Percentiles rank a stretch among this genome's conserved stretches.
Evolutionary conservation across 2,329 filamentous ascomycete genomes (phyloP).

Genomic region (Cadophora luteo-olivacea): DNA sequence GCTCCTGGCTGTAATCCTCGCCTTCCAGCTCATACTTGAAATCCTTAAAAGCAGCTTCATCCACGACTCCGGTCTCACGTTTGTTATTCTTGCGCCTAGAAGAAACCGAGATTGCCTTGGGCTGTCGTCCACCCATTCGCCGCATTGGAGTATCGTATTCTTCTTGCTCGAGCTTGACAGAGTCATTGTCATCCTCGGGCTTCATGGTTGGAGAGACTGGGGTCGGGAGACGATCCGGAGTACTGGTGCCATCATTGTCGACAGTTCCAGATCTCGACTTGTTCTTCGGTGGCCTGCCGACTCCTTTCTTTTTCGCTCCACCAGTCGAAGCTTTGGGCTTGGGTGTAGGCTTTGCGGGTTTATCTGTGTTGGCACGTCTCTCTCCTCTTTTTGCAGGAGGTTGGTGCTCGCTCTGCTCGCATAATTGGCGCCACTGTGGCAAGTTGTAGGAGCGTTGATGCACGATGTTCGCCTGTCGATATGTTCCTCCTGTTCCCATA

Average conservation of each 20-base stretch:
- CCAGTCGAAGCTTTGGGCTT: conserved; percentile 40
- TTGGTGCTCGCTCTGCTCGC: conserved; percentile 94
- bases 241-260: conserved; percentile 49
- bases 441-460: conserved; percentile 96
- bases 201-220: conserved; percentile 56
- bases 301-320: conserved; percentile 32
- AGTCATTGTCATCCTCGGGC: conserved; percentile 46
- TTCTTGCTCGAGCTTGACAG: conserved; percentile 44
- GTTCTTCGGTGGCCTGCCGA: conserved; percentile 36
- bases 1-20: conserved; percentile 87
- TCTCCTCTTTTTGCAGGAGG: conserved; percentile 90
- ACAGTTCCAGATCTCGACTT: conserved; percentile 35
- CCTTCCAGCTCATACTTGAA: conserved; percentile 90
- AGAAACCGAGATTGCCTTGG: conserved; percentile 72
- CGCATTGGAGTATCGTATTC: conserved; percentile 54
- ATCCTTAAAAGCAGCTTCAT: conserved; percentile 87
- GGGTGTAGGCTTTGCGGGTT: conserved; percentile 43
- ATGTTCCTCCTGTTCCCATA: conserved; percentile 92
- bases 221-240: conserved; percentile 55
- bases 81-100: conserved; percentile 87
- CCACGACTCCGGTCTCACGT: conserved; percentile 79
- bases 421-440: conserved; percentile 92
- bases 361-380: conserved; percentile 61
- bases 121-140: conserved; percentile 55
- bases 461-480: conserved; percentile 95